A percentile compares a stretch with the other conserved stretches of the same genome.
These are phyloP conservation scores for Novymonas esmeraldas DNA, from an alignment of 208 protist genomes.

Conservation along the genomic window DNA sequence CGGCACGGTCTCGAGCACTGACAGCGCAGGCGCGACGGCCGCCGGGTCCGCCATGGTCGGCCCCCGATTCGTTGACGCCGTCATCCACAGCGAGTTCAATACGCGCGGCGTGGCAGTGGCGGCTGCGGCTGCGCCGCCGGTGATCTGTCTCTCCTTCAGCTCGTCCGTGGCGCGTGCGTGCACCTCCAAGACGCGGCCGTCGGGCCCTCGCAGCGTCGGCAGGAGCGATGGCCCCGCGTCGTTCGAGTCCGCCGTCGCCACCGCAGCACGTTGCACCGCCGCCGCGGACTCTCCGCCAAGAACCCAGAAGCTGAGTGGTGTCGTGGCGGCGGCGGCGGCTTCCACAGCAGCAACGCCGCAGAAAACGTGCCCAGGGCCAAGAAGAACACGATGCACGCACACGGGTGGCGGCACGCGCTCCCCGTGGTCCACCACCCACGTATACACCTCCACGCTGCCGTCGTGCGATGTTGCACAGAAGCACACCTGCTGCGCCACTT, in stretches of 20 bases:
- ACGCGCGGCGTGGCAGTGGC: conserved; percentile 1
- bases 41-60: neutral
- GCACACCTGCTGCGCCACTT: conserved; percentile 4
- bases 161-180: neutral
- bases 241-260: neutral
- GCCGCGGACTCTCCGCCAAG: conserved; percentile 9
- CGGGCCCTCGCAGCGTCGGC: conserved; percentile 11
- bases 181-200: conserved; percentile 21
- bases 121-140: neutral
- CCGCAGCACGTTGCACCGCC: neutral
- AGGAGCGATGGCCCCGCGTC: neutral
- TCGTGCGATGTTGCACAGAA: conserved; percentile 16
- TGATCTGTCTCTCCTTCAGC: neutral
- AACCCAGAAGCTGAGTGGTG: conserved; percentile 27
- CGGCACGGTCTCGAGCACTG: neutral
- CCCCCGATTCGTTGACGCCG: neutral
- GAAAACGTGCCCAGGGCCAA: conserved; percentile 16
- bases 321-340: neutral
- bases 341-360: conserved; percentile 6
- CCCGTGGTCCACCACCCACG: conserved; percentile 7
- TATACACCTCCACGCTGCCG: conserved; percentile 26
- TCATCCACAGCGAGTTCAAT: conserved; percentile 17
- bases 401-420: neutral
- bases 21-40: neutral
- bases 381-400: conserved; percentile 31